These are phyloP conservation scores for Hypoxylon sp. DNA, from an alignment of 2,329 filamentous ascomycete genomes.

Conservation along the genomic window DNA sequence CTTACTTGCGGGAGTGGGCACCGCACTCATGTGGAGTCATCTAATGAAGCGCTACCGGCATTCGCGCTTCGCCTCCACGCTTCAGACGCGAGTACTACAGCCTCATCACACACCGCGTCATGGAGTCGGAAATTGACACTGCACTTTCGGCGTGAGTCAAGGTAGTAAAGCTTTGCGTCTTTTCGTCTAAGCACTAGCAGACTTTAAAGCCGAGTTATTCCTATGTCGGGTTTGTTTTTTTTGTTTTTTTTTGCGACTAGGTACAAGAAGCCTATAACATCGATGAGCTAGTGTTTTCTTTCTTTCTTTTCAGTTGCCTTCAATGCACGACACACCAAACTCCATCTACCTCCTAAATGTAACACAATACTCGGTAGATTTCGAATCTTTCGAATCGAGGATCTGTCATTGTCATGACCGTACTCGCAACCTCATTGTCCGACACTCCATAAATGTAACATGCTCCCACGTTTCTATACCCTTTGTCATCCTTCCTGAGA, in stretches of 20 bases:
- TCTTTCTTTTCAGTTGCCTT: no score
- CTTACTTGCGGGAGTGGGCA: not conserved
- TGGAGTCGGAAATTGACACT: not conserved
- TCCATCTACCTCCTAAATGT: no score
- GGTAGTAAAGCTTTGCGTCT: not conserved
- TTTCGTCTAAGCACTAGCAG: not conserved
- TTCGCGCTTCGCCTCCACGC: conserved; percentile 26
- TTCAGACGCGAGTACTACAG: conserved; percentile 10
- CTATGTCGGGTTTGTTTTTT: no score
- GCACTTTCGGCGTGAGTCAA: not conserved
- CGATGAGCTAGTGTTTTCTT: no score
- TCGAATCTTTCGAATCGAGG: not conserved
- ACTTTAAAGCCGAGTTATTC: not conserved
- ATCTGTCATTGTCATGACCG: not conserved
- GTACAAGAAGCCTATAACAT: no score
- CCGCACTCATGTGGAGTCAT: not conserved
- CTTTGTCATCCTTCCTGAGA: not conserved
- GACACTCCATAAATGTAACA: not conserved
- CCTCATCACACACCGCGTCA: not conserved
- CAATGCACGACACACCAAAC: no score
- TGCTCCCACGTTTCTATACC: not conserved
- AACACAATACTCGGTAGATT: not conserved
- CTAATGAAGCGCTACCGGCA: conserved; percentile 5
- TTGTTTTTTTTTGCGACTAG: no score
- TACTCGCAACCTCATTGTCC: not conserved